Percentiles rank a stretch among this genome's conserved stretches.
Conservation (phyloP, 306 rosid species). For the Senna siamea region DNA sequence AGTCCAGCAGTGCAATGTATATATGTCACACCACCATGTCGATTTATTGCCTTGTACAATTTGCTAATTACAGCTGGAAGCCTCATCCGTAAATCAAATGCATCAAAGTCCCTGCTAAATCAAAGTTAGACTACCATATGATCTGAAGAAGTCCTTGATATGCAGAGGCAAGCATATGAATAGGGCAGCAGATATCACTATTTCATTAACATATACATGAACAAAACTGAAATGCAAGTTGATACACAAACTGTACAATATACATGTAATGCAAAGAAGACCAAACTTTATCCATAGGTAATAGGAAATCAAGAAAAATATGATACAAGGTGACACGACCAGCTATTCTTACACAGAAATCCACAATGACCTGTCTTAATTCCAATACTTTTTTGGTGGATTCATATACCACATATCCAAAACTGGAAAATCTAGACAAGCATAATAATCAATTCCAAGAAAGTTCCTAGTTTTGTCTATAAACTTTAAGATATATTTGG, state of each 20-base stretch:
- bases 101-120: conserved; percentile 85
- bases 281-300: background rate
- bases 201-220: conserved; percentile 9
- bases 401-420: conserved; percentile 22
- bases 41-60: conserved; percentile 72
- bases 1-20: conserved; percentile 99
- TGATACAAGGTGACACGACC: conserved; percentile 25
- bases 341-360: conserved; percentile 23
- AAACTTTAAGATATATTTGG: background rate
- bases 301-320: conserved; percentile 19
- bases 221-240: conserved; percentile 28
- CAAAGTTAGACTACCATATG: conserved; percentile 38
- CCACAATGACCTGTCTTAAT: background rate
- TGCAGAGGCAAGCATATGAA: conserved; percentile 27
- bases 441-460: background rate
- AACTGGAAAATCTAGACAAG: background rate
- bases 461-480: background rate
- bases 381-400: background rate
- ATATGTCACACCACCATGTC: conserved; percentile 87
- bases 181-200: conserved; percentile 13
- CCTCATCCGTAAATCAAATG: conserved; percentile 74
- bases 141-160: conserved; percentile 36
- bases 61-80: conserved; percentile 85
- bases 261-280: conserved; percentile 17
- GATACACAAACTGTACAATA: conserved; percentile 7